Base-by-base conservation (phyloP, 2,329 filamentous ascomycete species). In the Claviceps sorghi region DNA sequence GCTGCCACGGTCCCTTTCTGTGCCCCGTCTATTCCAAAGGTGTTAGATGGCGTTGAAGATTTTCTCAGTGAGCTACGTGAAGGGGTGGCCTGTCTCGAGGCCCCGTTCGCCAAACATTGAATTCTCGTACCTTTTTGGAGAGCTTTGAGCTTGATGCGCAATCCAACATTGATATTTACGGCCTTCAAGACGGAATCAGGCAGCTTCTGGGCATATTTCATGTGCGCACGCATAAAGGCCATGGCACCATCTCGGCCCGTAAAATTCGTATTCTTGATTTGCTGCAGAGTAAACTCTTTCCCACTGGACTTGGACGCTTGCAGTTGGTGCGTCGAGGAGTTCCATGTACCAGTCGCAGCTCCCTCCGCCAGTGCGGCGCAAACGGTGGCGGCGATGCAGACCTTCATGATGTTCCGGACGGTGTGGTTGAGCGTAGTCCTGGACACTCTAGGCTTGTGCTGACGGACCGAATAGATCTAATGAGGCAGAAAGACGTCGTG, bases 201-300 rank as follows among this genome's bases (percentile, higher is more conserved):
- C 4, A 70, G 49, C 3, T 57, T 54, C 40, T 60, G 60, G 11
- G 62, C 62, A 52, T 70, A 72, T 56, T 72, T 73, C 52, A 63
- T 54, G 32, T 66, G 65, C 0, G 67, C 67, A 22, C 61, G 59
- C 41, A 65, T 53, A 10, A 66, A 61, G 10, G 61, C 59, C 26
- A 58, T 52, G 0, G 60, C 57, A 47, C 49, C 69, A 54, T 65
- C 67, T 11, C 67, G 65, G 10, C 60, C 61, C 9, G 55, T 54
- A 56, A 65, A 72, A 0, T 56, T 50, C 0, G 55, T 48, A 53
- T 74, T 75, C 41, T 53, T 54, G 3, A 70, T 57, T 19, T 69
- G 63, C 0, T 56, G 45, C 11, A 73, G 45, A 0, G 57, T 57
- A 49, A 69, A 67, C 2, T 51, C 45, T 6, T 51, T 53, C 34